These are phyloP conservation scores for Sporothrix dimorphospora DNA, from an alignment of 2,329 filamentous ascomycete genomes.

Conservation along the genomic window DNA sequence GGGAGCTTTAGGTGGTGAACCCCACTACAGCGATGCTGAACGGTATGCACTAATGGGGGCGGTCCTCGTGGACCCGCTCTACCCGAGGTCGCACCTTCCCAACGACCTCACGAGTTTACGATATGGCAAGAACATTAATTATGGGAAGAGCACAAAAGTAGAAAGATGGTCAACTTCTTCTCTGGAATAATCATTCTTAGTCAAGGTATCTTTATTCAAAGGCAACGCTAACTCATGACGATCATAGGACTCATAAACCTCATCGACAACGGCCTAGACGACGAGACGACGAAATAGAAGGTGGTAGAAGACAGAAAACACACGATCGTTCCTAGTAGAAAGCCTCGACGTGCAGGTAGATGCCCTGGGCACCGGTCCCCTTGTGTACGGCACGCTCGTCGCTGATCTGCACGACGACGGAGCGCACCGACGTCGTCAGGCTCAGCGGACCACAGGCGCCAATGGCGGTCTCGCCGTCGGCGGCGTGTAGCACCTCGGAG, in stretches of 20 bases:
- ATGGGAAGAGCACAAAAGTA: no score
- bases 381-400: constrained; percentile 7
- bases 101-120: neutral
- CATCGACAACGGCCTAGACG: neutral
- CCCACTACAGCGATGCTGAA: constrained; percentile 12
- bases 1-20: constrained; percentile 13
- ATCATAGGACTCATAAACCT: neutral
- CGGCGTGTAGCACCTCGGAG: neutral
- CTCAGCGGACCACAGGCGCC: constrained; percentile 5
- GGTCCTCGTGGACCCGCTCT: neutral
- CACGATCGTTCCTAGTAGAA: neutral
- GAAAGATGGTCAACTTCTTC: neutral
- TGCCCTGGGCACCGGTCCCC: neutral
- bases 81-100: neutral
- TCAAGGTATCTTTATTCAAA: neutral
- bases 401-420: neutral
- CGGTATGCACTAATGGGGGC: neutral
- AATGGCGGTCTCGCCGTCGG: neutral
- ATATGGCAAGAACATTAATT: neutral
- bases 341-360: neutral
- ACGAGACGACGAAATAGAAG: neutral
- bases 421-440: constrained; percentile 1
- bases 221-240: neutral
- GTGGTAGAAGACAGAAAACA: neutral
- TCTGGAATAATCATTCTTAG: neutral